A percentile compares a stretch with the other conserved stretches of the same genome.
Evolutionary conservation across 164 flowering plant species (phyloP).

Genomic region (Annona cherimola): DNA sequence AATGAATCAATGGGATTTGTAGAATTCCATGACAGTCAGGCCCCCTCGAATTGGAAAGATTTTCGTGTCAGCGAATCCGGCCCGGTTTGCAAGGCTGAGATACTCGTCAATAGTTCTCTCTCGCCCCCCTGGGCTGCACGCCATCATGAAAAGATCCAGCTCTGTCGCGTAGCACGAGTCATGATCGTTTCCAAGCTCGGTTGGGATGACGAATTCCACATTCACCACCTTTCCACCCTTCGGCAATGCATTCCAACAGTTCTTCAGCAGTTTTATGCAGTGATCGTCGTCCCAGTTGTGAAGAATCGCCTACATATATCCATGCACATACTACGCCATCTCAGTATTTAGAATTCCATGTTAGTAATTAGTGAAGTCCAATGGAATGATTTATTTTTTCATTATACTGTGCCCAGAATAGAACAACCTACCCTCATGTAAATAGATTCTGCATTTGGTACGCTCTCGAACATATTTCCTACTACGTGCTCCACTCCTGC

Average conservation of each 20-base stretch:
- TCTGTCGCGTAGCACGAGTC: constrained; percentile 8
- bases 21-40: constrained; percentile 25
- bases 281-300: constrained; percentile 33
- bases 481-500: constrained; percentile 74
- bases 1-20: constrained; percentile 10
- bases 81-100: constrained; percentile 16
- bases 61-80: constrained; percentile 18
- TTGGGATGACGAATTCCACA: constrained; percentile 28
- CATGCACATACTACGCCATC: too few species aligned
- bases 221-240: constrained; percentile 28
- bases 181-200: constrained; percentile 10
- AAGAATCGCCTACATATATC: constrained; percentile 11
- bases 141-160: constrained; percentile 18
- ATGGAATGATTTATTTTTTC: background rate
- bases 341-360: background rate
- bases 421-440: constrained; percentile 70
- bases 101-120: constrained; percentile 29
- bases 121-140: constrained; percentile 12
- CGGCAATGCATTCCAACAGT: constrained; percentile 30
- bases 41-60: background rate
- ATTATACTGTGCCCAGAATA: background rate
- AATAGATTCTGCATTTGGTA: constrained; percentile 79
- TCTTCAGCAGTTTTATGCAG: constrained; percentile 25
- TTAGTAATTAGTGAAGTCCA: too few species aligned
- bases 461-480: constrained; percentile 81